Evolutionary conservation across 371 early-diverging fungal species (phyloP).

Genomic region (Choanephora cucurbitarum): DNA sequence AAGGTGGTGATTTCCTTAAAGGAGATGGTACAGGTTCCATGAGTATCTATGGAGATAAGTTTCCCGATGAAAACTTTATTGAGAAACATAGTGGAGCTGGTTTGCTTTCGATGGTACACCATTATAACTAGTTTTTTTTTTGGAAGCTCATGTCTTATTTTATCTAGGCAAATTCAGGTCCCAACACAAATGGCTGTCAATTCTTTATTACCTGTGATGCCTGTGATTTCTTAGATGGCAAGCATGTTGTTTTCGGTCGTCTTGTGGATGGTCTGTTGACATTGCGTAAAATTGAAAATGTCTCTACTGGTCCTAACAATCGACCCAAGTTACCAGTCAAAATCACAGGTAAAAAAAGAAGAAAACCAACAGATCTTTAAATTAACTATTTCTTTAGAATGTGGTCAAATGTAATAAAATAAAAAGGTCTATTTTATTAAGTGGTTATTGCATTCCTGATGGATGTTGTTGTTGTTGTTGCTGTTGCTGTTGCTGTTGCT

Average conservation of each 20-base stretch:
- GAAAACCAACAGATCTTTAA: neutral
- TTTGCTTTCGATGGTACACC: constrained; percentile 91
- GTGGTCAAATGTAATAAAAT: constrained; percentile 32
- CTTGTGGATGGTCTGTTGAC: constrained; percentile 89
- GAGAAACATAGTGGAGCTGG: constrained; percentile 92
- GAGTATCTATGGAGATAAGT: constrained; percentile 96
- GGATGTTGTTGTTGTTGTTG: constrained; percentile 35
- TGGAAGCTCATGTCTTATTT: constrained; percentile 1
- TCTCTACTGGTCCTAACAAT: constrained; percentile 89
- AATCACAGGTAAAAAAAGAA: constrained; percentile 73
- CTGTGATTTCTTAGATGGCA: constrained; percentile 89
- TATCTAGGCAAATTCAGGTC: constrained; percentile 86
- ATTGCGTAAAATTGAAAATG: constrained; percentile 90
- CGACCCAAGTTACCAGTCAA: constrained; percentile 86
- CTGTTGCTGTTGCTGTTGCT: constrained; percentile 44
- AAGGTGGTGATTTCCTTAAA: constrained; percentile 95
- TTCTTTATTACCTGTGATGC: constrained; percentile 96
- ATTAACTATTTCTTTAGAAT: constrained; percentile 14
- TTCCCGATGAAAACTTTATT: constrained; percentile 96
- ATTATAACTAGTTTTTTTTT: constrained; percentile 7
- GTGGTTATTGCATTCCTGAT: constrained; percentile 17
- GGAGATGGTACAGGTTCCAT: constrained; percentile 97
- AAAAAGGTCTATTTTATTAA: neutral
- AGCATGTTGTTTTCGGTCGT: constrained; percentile 91
- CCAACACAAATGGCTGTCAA: constrained; percentile 94